Evolutionary conservation across 352 stramenopile species (phyloP), one percentile per base, ranked within the genome.

Genomic region (Pythium diclinum): DNA sequence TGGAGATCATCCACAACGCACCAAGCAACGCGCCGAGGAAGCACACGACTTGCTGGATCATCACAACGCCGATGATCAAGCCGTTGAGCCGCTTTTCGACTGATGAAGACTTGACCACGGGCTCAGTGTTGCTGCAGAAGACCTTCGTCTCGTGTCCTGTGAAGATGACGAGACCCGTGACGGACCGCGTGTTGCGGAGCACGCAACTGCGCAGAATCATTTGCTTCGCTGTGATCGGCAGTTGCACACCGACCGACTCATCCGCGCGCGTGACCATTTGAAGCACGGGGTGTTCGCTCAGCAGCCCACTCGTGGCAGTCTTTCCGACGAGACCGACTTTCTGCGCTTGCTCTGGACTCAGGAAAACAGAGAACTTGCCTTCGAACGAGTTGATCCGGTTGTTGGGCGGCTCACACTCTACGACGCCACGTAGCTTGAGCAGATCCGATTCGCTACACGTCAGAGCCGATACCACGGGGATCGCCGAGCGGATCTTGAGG

Each of bases 201-300:
- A 94, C 77, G 55, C 88, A 96, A 30, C 88, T 96, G 9, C 92
- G 86, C 13, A 97, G 69, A 44, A 97, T 69, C 72, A 98, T 91
- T 62, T 97, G 94, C 64, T 92, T 94, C 11, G 85, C 78, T 0
- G 84, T 92, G 33, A 95, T 80, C 28, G 83, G 81, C 36, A 91
- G 68, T 21, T 73, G 68, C 1, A 88, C 62, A 32, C 67, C 61
- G 19, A 81, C 47, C 14, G 65, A 73, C 1, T 72, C 71, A n/a
- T 88, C 79, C 1, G 65, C 58, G 25, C 34, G 74, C 3, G 49
- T 65, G 14, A 79, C 65, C 51, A 78, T 68, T 34, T 85, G 56
- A 34, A 63, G 59, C 1, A 44, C 34, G 3, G 69, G 55, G 13
- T 74, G 66, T 1, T 70, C 56, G 25, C 44, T 48, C 0, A 44